These are phyloP conservation scores for Tephrocybe sp. DNA, from an alignment of 768 basidiomycete species.

Conservation along the genomic window DNA sequence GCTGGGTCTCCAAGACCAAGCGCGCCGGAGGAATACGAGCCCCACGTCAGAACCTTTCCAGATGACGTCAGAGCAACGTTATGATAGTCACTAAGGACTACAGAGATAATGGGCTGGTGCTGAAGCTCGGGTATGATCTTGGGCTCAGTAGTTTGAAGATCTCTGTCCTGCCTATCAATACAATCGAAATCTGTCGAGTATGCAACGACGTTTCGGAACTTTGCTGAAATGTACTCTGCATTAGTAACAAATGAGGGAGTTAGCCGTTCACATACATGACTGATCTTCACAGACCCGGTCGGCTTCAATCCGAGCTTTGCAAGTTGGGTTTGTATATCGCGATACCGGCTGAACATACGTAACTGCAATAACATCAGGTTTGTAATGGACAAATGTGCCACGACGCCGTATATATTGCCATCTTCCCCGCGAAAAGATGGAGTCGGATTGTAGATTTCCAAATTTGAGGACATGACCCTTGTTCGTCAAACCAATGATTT, in stretches of 20 bases:
- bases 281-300: slow-evolving; percentile 57
- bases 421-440: slow-evolving; percentile 29
- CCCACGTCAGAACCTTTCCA: slow-evolving; percentile 84
- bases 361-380: slow-evolving; percentile 40
- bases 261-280: slow-evolving; percentile 68
- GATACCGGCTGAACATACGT: slow-evolving; percentile 67
- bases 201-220: slow-evolving; percentile 78
- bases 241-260: background rate
- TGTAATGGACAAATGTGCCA: slow-evolving; percentile 1
- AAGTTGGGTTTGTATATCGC: slow-evolving; percentile 36
- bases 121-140: slow-evolving; percentile 72
- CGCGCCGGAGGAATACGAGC: slow-evolving; percentile 71
- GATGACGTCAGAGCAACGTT: slow-evolving; percentile 75
- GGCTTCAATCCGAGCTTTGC: slow-evolving; percentile 18
- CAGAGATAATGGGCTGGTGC: slow-evolving; percentile 74
- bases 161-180: slow-evolving; percentile 65
- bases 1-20: slow-evolving; percentile 82
- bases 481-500: slow-evolving; percentile 78
- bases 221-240: slow-evolving; percentile 70
- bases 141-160: slow-evolving; percentile 43
- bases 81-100: slow-evolving; percentile 93
- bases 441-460: slow-evolving; percentile 41
- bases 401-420: slow-evolving; percentile 69
- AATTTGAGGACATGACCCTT: slow-evolving; percentile 75
- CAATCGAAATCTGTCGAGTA: slow-evolving; percentile 78